phyloP scores from a whole-genome alignment of 1,284 basidiomycete genomes.

The Ganoderma leucocontextum region DNA sequence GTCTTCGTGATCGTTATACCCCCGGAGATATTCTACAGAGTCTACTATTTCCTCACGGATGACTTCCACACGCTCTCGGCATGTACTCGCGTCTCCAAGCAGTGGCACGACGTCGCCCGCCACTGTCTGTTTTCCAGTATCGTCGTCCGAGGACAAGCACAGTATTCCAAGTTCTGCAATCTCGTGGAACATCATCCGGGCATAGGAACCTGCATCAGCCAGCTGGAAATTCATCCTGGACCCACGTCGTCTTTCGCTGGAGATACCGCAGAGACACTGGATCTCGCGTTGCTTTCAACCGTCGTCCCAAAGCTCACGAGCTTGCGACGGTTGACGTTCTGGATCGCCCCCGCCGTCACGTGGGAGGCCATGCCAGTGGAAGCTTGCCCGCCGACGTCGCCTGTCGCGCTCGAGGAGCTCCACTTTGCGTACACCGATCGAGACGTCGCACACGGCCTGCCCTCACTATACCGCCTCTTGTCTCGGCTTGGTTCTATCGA shows the following conservation, averaged over 20 bases:
- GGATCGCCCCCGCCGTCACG: not conserved
- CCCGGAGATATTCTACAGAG: constrained; percentile 2
- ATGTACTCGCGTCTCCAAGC: constrained; percentile 4
- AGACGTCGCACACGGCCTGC: not conserved
- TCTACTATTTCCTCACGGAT: not conserved
- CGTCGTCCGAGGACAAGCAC: not conserved
- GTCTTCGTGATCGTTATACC: not conserved
- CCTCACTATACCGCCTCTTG: not conserved
- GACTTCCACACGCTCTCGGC: constrained; percentile 2
- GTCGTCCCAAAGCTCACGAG: not conserved
- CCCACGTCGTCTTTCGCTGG: not conserved
- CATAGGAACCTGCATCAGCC: not conserved
- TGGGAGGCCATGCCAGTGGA: not conserved
- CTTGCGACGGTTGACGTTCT: not conserved
- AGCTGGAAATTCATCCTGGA: not conserved
- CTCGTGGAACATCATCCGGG: not conserved
- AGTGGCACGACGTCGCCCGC: constrained; percentile 4
- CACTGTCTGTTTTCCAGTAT: not conserved
- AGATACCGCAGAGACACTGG: not conserved
- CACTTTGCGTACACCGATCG: constrained; percentile 1
- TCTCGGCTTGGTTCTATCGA: not conserved
- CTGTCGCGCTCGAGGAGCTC: not conserved
- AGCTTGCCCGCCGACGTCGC: not conserved
- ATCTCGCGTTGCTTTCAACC: not conserved
- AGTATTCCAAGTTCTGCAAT: constrained; percentile 1